Percentiles rank a stretch among this genome's conserved stretches.
Evolutionary conservation across 225 moss, liverwort and hornwort genomes (phyloP).

Genomic region (Climacium dendroides): DNA sequence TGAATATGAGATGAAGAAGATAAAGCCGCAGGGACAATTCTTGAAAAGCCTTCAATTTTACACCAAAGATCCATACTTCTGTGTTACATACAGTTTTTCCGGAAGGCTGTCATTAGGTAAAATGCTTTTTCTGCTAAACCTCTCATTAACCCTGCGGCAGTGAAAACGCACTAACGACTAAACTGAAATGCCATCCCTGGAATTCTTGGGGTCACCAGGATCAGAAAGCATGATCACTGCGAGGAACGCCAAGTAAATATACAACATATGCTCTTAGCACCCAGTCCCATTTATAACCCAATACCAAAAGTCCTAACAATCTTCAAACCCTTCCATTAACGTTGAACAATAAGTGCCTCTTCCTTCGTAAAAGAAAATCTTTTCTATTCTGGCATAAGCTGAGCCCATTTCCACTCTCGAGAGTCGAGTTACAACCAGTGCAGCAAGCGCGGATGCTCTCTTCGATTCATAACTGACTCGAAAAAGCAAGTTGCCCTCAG

Average conservation of each 20-base stretch:
- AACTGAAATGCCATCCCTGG: background rate
- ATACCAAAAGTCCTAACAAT: background rate
- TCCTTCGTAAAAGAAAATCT: background rate
- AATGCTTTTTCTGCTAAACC: background rate
- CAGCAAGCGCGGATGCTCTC: background rate
- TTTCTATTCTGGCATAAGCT: background rate
- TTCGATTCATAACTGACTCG: background rate
- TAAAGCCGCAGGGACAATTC: background rate
- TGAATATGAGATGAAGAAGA: background rate
- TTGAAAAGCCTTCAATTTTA: background rate
- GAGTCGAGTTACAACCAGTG: background rate
- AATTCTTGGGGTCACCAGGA: background rate
- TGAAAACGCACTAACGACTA: background rate
- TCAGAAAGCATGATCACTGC: background rate
- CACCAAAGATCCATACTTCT: background rate
- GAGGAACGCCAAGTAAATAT: background rate
- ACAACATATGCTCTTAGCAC: background rate
- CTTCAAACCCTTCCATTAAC: background rate
- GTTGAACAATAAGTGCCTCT: background rate
- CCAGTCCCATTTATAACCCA: background rate
- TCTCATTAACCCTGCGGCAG: background rate
- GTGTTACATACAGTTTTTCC: background rate
- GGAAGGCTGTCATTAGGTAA: background rate
- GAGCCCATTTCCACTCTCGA: background rate
- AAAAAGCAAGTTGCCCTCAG: background rate